These are phyloP conservation scores for Diaporthe citriasiana DNA, from an alignment of 2,329 filamentous ascomycete species.

Conservation along the genomic window DNA sequence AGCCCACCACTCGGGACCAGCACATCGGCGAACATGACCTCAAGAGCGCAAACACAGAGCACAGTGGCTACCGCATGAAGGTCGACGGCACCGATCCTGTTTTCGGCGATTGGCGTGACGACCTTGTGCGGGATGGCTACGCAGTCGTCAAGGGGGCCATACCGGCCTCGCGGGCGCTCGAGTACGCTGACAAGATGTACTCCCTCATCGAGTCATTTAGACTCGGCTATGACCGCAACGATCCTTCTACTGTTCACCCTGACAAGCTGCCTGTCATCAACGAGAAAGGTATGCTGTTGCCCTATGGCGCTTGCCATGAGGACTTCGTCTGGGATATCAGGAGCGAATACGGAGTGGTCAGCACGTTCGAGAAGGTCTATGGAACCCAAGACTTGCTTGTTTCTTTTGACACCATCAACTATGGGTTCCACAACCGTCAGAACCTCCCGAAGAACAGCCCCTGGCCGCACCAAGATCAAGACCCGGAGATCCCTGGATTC, in stretches of 20 bases:
- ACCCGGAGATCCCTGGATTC: slow-evolving; percentile 60
- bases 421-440: slow-evolving; percentile 54
- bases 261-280: slow-evolving; percentile 51
- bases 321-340: slow-evolving; percentile 64
- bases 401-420: slow-evolving; percentile 63
- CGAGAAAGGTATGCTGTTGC: slow-evolving; percentile 63
- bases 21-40: not conserved
- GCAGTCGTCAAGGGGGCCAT: slow-evolving; percentile 44
- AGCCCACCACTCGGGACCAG: not conserved
- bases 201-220: slow-evolving; percentile 36
- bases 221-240: slow-evolving; percentile 43
- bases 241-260: slow-evolving; percentile 41
- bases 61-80: slow-evolving; percentile 14
- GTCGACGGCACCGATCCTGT: slow-evolving; percentile 28
- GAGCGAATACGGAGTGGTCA: slow-evolving; percentile 61
- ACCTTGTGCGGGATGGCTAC: slow-evolving; percentile 47
- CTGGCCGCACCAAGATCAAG: slow-evolving; percentile 63
- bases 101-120: slow-evolving; percentile 40
- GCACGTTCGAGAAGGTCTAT: slow-evolving; percentile 61
- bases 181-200: slow-evolving; percentile 43
- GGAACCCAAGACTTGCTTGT: slow-evolving; percentile 62
- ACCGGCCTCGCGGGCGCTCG: slow-evolving; percentile 32
- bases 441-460: slow-evolving; percentile 56
- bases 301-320: slow-evolving; percentile 63
- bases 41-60: not conserved